Base-by-base conservation (phyloP, 768 basidiomycete species). In the Podaxis sp. region DNA sequence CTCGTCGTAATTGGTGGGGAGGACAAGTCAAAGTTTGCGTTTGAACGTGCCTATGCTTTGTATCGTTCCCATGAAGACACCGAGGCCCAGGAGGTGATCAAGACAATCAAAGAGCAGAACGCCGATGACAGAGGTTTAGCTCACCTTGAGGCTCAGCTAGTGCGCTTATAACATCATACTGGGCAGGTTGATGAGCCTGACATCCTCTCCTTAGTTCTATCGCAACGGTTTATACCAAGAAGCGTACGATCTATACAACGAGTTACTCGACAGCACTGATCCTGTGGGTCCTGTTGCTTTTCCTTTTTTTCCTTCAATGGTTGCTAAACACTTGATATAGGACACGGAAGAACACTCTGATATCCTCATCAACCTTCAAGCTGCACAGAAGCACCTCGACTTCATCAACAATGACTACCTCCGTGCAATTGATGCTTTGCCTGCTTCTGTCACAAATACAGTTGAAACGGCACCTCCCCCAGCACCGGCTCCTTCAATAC, bases 71-170 rank as follows among this genome's bases (percentile, higher is more conserved):
- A 93, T 57, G 80, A 80, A 55, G 89, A 92, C 73, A 71, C 74
- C 1, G 90, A 93, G 57, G 90, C 93, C 14, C 69, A 73, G 61
- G 74, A 72, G 7, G 74, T 87, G 28, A 70, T 95, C 21, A 71
- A 72, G 0, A 70, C 65, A 50, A 73, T 88, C 65, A 85, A 83
- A 69, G 65, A 73, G 58, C 67, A 72, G 35, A 73, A 72, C 25
- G 79, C 73, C 7, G 73, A 76, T 56, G 81, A 86, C 63, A 77
- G 91, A 63, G 91, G 89, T 11, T 78, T 85, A 37, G 67, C 84
- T 48, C 92, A 95, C 74, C 77, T 97, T 14, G 90, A 94, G 70
- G 94, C 93, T 28, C 95, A 97, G 70, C 75, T 95, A 73, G 95
- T 93, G 70, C 66, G 89, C 76, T 36, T 60, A 57, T 46, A 40